Base-by-base conservation (phyloP, 768 basidiomycete genomes). In the Amylocystis lapponica region DNA sequence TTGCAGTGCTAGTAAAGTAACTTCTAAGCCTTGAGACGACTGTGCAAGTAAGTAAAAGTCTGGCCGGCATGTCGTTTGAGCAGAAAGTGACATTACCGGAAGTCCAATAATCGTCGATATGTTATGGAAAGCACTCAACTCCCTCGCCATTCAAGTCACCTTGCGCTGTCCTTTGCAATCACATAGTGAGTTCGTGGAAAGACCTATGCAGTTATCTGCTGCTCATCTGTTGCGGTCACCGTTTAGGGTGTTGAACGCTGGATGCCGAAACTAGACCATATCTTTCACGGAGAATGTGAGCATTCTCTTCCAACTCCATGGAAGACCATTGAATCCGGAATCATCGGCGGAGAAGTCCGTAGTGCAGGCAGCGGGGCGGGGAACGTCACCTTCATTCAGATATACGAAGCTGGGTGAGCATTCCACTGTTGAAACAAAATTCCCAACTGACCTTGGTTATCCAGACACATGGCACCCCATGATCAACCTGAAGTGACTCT, bases 161-260 rank as follows among this genome's bases (percentile, higher is more conserved):
- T n/a, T n/a, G n/a, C n/a, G n/a, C n/a, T n/a, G n/a, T n/a, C n/a
- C 64, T 71, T 58, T 72, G 66, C 60, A 68, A 72, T 52, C 62
- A 56, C 50, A 54, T 61, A 42, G 62, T 54, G 27, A 40, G 47
- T 35, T 27, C 14, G 12, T 32, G 27, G 20, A 14, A 30, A n/a
- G 16, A 19, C 3, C 20, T 16, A 1, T 16, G 13, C 10, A 27
- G 14, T 16, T n/a, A 13, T 27, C 13, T 19, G 19, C 23, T 27
- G 20, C 11, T 37, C 11, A 25, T 36, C 12, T 27, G 17, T 25
- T 36, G 16, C 14, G 16, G 29, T 14, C n/a, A 52, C 26, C 17
- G 9, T 37, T 11, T 30, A 61, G 61, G 72, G 74, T 32, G 69
- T 71, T 53, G 63, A 67, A 36, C 56, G 56, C 6, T 74, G 71